Conservation (phyloP, 75 land plant genomes). For the Cupressus sempervirens region DNA sequence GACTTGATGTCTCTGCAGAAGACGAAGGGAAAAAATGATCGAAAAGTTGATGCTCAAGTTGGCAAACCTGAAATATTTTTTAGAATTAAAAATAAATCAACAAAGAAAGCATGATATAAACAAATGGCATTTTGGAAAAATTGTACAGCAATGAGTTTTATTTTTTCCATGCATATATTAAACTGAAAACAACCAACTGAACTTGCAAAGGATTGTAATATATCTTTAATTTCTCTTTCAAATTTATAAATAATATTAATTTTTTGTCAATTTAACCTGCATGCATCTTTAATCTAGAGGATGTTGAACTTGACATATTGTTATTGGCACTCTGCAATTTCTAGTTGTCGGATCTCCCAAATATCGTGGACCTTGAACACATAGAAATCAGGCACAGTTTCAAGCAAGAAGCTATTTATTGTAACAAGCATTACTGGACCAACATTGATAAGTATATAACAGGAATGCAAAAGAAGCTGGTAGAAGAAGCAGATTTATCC, state of each 20-base stretch:
- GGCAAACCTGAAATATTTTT: constrained; percentile 71
- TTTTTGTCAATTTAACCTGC: neutral
- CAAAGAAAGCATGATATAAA: neutral
- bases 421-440: neutral
- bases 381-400: neutral
- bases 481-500: no score
- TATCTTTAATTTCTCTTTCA: neutral
- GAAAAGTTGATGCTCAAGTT: constrained; percentile 96
- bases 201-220: neutral
- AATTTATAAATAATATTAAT: neutral
- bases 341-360: neutral
- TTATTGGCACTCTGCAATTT: neutral
- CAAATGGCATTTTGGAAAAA: neutral
- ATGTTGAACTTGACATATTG: neutral
- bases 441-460: no score
- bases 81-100: neutral
- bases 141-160: neutral
- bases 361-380: neutral
- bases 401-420: neutral
- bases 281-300: neutral
- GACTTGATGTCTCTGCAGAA: constrained; percentile 70
- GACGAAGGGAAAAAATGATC: constrained; percentile 96
- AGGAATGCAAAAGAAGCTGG: no score
- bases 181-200: neutral
- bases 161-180: neutral